Conservation (phyloP, 371 early-diverging fungal species). For the Circinella minor region DNA sequence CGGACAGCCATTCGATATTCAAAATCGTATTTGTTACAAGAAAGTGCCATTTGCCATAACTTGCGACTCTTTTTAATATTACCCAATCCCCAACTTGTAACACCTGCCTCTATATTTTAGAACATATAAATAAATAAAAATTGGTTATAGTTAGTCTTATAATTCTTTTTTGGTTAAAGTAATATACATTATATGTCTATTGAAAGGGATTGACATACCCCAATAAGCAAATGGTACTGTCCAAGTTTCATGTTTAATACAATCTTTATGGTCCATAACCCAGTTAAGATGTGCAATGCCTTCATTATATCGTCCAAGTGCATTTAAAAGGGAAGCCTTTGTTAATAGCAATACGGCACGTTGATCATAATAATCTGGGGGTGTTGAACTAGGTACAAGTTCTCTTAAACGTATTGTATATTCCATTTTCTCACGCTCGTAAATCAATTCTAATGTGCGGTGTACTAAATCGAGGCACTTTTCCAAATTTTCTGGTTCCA, state of each 20-base stretch:
- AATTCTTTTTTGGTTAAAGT: no score
- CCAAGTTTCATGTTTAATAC: slow-evolving; percentile 59
- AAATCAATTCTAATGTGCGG: slow-evolving; percentile 44
- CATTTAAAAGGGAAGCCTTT: slow-evolving; percentile 49
- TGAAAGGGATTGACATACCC: slow-evolving; percentile 42
- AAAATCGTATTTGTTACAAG: slow-evolving; percentile 64
- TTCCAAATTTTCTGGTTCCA: slow-evolving; percentile 50
- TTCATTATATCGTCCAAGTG: slow-evolving; percentile 43
- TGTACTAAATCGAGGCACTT: slow-evolving; percentile 47
- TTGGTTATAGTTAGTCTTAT: no score
- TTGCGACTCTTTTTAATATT: slow-evolving; percentile 48
- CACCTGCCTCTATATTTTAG: slow-evolving; percentile 57
- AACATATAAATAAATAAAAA: no score
- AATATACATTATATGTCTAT: no score
- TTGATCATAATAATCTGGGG: slow-evolving; percentile 56
- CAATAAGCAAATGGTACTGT: slow-evolving; percentile 70
- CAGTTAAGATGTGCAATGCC: slow-evolving; percentile 58
- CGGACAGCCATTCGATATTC: slow-evolving; percentile 63
- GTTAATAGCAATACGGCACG: slow-evolving; percentile 43
- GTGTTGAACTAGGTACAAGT: slow-evolving; percentile 43
- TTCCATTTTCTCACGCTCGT: slow-evolving; percentile 54
- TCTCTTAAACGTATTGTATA: slow-evolving; percentile 46
- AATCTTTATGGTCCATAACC: slow-evolving; percentile 60
- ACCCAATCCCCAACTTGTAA: slow-evolving; percentile 59
- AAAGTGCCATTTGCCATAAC: slow-evolving; percentile 59